Percentiles rank a stretch among this genome's conserved stretches.
Evolutionary conservation across 140 eudicot genomes (phyloP).

Genomic region (Senecio squalidus): DNA sequence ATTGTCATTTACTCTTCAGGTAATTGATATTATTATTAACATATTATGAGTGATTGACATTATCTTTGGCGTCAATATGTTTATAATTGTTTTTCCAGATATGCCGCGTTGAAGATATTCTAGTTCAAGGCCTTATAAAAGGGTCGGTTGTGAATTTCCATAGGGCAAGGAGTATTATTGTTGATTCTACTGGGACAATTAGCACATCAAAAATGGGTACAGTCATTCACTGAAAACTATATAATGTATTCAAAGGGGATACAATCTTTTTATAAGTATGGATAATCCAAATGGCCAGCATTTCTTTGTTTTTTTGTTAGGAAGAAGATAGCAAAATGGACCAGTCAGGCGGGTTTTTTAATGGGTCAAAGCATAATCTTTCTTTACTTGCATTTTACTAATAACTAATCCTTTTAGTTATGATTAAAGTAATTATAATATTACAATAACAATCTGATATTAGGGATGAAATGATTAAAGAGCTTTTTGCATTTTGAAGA

Average conservation of each 20-base stretch:
- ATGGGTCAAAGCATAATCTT: no score
- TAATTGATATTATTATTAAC: conserved; percentile 8
- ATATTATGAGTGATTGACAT: background rate
- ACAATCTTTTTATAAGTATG: no score
- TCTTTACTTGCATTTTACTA: no score
- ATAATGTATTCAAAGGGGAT: conserved; percentile 1
- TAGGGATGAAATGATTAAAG: no score
- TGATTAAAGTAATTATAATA: no score
- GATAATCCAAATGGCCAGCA: no score
- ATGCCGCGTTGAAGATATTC: conserved; percentile 96
- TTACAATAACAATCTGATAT: no score
- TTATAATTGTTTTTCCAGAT: conserved; percentile 46
- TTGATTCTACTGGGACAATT: conserved; percentile 63
- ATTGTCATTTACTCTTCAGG: conserved; percentile 96
- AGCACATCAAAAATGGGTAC: conserved; percentile 92
- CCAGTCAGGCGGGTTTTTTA: no score
- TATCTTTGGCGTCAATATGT: conserved; percentile 7
- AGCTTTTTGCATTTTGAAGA: no score
- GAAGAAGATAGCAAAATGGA: no score
- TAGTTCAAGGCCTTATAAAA: conserved; percentile 77
- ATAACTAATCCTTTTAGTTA: no score
- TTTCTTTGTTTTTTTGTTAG: no score
- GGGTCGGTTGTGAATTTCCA: conserved; percentile 94
- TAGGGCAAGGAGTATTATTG: conserved; percentile 69
- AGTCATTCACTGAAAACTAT: conserved; percentile 14